Evolutionary conservation across 164 flowering plant genomes (phyloP).

Genomic region (Stephania yunnanensis): DNA sequence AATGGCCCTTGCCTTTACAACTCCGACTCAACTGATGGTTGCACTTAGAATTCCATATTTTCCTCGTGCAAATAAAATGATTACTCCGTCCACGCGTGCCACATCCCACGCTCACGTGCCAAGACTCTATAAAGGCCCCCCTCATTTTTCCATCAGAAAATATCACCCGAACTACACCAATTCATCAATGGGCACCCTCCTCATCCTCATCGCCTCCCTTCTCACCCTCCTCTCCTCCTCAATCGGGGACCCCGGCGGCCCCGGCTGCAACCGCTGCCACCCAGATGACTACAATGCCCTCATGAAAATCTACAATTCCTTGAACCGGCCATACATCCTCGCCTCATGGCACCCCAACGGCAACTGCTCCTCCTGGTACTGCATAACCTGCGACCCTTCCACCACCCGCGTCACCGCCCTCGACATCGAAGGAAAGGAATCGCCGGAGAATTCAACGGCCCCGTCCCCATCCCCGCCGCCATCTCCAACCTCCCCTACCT

Average conservation of each 20-base stretch:
- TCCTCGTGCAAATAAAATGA: too few species aligned
- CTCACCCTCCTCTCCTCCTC: slow-evolving; percentile 4
- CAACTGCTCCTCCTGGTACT: slow-evolving; percentile 67
- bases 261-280: slow-evolving; percentile 36
- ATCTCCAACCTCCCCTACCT: slow-evolving; percentile 64
- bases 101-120: too few species aligned
- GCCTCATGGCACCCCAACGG: slow-evolving; percentile 46
- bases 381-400: slow-evolving; percentile 36
- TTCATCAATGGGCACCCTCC: background rate
- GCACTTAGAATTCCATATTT: too few species aligned
- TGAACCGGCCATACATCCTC: slow-evolving; percentile 52
- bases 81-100: too few species aligned
- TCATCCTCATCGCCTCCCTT: slow-evolving; percentile 6
- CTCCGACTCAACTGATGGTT: too few species aligned
- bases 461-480: slow-evolving; percentile 53
- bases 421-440: slow-evolving; percentile 29
- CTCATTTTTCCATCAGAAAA: too few species aligned
- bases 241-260: too few species aligned
- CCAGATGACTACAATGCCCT: slow-evolving; percentile 61
- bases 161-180: too few species aligned
- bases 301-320: slow-evolving; percentile 44
- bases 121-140: too few species aligned
- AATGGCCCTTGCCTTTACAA: too few species aligned
- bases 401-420: slow-evolving; percentile 45
- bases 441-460: background rate